phyloP scores from a whole-genome alignment of 2,329 filamentous ascomycete genomes.

The Talaromyces pinophilus region DNA sequence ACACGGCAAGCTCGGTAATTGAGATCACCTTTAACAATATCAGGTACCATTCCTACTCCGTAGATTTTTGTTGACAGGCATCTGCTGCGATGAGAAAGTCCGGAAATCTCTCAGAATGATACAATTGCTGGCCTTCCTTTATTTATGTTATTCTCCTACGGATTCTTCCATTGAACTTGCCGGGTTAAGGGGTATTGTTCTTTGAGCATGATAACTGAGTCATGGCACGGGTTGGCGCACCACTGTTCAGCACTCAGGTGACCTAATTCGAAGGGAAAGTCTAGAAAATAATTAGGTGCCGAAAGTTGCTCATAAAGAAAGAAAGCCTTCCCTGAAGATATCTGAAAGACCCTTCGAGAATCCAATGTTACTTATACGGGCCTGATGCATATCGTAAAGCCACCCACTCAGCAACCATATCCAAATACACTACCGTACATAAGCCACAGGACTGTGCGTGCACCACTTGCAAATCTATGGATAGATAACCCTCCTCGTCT shows the following conservation, averaged over 20 bases:
- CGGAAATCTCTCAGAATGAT: background rate
- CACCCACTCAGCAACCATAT: background rate
- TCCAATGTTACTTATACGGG: background rate
- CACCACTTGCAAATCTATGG: background rate
- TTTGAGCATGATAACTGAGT: background rate
- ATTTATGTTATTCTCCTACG: background rate
- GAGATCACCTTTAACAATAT: background rate
- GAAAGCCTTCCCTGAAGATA: background rate
- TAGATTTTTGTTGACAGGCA: background rate
- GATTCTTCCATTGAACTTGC: background rate
- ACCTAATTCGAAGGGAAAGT: background rate
- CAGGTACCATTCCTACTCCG: background rate
- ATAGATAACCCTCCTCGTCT: background rate
- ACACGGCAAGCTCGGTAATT: background rate
- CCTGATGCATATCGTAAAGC: background rate
- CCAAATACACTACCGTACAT: background rate
- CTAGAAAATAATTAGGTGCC: background rate
- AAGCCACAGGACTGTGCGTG: background rate
- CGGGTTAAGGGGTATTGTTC: background rate
- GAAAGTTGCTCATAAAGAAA: background rate
- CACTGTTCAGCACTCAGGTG: background rate
- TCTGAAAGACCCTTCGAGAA: background rate
- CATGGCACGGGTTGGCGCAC: background rate
- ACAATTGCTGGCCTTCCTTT: background rate
- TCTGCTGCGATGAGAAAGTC: background rate